Evolutionary conservation across 257 asterid genomes (phyloP).

Genomic region (Fraxinus excelsior): DNA sequence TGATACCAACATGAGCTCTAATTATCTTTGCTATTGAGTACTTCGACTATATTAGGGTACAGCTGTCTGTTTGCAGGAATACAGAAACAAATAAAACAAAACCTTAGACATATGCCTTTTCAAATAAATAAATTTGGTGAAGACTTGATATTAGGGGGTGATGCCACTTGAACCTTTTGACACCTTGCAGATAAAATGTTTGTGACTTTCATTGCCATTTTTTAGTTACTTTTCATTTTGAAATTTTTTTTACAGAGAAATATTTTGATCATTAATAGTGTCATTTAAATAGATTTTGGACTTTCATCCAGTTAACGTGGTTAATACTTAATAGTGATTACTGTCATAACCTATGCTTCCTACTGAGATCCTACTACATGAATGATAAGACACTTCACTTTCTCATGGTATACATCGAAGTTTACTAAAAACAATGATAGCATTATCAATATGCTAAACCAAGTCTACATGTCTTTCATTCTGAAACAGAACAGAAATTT

Average conservation of each 20-base stretch:
- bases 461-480: neutral
- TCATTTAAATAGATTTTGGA: neutral
- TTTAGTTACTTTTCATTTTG: neutral
- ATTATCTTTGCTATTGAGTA: neutral
- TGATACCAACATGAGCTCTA: neutral
- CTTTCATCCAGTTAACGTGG: neutral
- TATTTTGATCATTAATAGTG: neutral
- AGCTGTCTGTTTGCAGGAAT: neutral
- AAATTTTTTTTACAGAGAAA: neutral
- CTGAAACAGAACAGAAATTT: neutral
- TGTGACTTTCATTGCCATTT: neutral
- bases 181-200: neutral
- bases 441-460: neutral
- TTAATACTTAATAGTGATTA: neutral
- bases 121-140: neutral
- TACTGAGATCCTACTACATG: neutral
- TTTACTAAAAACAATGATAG: neutral
- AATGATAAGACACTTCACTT: too few species aligned
- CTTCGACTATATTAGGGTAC: neutral
- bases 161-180: neutral
- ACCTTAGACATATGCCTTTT: neutral
- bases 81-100: neutral
- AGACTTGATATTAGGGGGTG: neutral
- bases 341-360: neutral
- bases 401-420: neutral